phyloP scores from a whole-genome alignment of 2,329 filamentous ascomycete species.

The Bipolaris zeicola region DNA sequence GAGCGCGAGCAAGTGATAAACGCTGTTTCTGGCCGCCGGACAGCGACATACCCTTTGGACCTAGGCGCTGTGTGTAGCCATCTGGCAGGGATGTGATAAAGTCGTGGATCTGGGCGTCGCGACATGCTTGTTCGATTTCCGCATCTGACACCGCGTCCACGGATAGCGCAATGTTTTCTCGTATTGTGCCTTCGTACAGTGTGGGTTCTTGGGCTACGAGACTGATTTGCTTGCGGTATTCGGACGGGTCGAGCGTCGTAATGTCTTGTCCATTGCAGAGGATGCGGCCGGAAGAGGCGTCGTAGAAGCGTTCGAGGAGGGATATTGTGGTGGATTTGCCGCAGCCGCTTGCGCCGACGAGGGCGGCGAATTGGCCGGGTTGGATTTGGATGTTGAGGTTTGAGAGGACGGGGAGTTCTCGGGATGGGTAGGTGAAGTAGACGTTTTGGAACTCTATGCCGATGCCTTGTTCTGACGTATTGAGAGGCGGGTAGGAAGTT shows the following conservation, averaged over 20 bases:
- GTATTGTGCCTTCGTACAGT: slow-evolving; percentile 53
- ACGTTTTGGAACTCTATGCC: slow-evolving; percentile 87
- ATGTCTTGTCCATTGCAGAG: slow-evolving; percentile 56
- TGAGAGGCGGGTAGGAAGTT: slow-evolving; percentile 18
- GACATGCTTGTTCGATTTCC: slow-evolving; percentile 41
- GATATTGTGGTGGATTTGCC: slow-evolving; percentile 75
- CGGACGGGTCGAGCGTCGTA: slow-evolving; percentile 39
- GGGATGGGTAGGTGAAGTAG: slow-evolving; percentile 89
- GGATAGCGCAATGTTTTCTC: slow-evolving; percentile 47
- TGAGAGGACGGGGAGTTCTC: slow-evolving; percentile 70
- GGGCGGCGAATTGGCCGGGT: slow-evolving; percentile 71
- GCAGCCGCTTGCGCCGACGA: slow-evolving; percentile 71
- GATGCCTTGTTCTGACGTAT: slow-evolving; percentile 21
- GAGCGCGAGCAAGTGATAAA: slow-evolving; percentile 40
- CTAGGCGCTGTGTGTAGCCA: slow-evolving; percentile 43
- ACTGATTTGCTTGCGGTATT: slow-evolving; percentile 51
- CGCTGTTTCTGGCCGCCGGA: slow-evolving; percentile 47
- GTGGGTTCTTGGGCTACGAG: slow-evolving; percentile 56
- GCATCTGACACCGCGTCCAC: slow-evolving; percentile 38
- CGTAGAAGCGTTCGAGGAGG: slow-evolving; percentile 70
- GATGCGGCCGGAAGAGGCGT: slow-evolving; percentile 67
- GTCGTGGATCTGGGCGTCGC: slow-evolving; percentile 48
- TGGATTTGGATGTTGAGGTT: slow-evolving; percentile 53
- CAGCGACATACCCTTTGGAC: slow-evolving; percentile 44
- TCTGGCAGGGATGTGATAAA: slow-evolving; percentile 46